Conservation (phyloP, 2,329 filamentous ascomycete genomes). For the Ophiobolus disseminans region DNA sequence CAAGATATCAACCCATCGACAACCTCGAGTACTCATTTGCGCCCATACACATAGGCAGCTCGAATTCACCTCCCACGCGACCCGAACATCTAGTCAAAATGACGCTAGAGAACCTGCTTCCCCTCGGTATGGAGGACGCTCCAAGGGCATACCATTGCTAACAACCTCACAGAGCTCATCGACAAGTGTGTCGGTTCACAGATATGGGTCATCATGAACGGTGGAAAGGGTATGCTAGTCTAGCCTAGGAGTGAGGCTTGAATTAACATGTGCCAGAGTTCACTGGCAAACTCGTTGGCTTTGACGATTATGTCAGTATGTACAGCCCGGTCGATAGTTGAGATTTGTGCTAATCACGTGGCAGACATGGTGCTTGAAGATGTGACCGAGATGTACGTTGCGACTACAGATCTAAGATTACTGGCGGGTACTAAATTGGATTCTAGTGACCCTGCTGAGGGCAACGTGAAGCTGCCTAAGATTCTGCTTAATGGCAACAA, state of each 20-base stretch:
- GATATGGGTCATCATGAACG: conserved; percentile 99
- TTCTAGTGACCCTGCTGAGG: conserved; percentile 80
- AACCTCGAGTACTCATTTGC: too few species aligned
- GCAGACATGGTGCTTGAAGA: conserved; percentile 98
- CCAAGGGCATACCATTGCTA: conserved; percentile 13
- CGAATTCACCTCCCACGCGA: too few species aligned
- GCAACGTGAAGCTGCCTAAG: conserved; percentile 88
- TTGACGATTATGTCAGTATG: conserved; percentile 99
- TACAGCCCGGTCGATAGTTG: conserved; percentile 47
- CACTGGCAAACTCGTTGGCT: conserved; percentile 89
- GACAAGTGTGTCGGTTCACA: conserved; percentile 98
- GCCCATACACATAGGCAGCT: too few species aligned
- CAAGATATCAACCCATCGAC: conserved; percentile 29
- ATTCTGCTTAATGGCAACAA: conserved; percentile 98
- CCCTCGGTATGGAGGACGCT: conserved; percentile 31
- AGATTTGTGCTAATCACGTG: conserved; percentile 9
- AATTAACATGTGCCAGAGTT: conserved; percentile 74
- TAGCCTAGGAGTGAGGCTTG: background rate
- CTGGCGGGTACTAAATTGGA: conserved; percentile 11
- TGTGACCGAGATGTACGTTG: conserved; percentile 88
- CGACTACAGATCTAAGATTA: background rate
- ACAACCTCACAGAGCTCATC: conserved; percentile 79
- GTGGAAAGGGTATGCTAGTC: conserved; percentile 79
- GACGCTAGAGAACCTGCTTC: conserved; percentile 40
- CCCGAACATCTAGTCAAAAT: conserved; percentile 20